Evolutionary conservation across 2,329 filamentous ascomycete species (phyloP).

Genomic region (Monascus ruber): DNA sequence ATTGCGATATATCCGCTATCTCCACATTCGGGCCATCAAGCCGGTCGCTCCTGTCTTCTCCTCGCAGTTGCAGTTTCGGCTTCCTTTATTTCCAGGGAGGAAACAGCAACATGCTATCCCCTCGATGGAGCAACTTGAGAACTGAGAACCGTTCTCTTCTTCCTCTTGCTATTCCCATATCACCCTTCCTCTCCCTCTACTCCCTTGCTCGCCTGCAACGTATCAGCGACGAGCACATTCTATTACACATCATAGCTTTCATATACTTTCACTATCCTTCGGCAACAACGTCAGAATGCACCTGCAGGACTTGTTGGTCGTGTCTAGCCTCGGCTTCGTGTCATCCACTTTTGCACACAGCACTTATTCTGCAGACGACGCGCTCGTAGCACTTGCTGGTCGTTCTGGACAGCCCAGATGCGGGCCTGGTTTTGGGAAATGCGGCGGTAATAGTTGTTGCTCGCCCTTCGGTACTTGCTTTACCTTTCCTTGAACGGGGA

Average conservation of each 20-base stretch:
- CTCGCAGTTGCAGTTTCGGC: neutral
- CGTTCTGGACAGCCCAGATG: slow-evolving; percentile 19
- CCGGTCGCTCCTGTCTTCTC: neutral
- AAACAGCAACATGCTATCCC: neutral
- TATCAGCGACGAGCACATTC: slow-evolving; percentile 6
- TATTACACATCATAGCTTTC: slow-evolving; percentile 13
- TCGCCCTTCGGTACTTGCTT: slow-evolving; percentile 23
- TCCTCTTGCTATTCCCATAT: neutral
- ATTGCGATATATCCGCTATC: too few species aligned
- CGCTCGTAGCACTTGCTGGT: slow-evolving; percentile 2
- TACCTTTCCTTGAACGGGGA: neutral
- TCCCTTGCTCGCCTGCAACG: slow-evolving; percentile 2
- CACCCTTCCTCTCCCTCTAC: slow-evolving; percentile 2
- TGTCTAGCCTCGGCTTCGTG: slow-evolving; percentile 6
- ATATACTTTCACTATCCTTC: neutral
- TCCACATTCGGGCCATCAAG: too few species aligned
- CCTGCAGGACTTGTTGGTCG: slow-evolving; percentile 5
- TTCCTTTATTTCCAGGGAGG: neutral
- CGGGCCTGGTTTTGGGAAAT: slow-evolving; percentile 23
- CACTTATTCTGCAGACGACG: neutral
- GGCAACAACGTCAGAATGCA: slow-evolving; percentile 11
- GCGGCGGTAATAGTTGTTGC: slow-evolving; percentile 26
- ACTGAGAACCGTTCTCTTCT: neutral
- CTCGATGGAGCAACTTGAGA: neutral
- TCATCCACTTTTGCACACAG: slow-evolving; percentile 6